These are phyloP conservation scores for Chaetoceros tenuissimus DNA, from an alignment of 108 stramenopile genomes.

Conservation along the genomic window DNA sequence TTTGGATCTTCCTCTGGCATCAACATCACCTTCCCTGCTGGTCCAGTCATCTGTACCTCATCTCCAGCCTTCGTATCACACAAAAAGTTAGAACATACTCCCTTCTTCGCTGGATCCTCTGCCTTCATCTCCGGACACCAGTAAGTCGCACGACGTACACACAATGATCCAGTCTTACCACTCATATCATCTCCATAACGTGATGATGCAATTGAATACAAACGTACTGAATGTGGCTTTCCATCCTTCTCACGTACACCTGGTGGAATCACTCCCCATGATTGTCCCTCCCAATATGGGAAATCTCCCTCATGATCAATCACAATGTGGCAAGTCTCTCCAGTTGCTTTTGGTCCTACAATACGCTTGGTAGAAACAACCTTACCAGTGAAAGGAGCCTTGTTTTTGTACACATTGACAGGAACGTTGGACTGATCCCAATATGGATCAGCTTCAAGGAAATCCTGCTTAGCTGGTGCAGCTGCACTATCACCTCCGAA, in stretches of 20 bases:
- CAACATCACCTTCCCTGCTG: conserved; percentile 97
- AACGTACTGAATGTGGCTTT: conserved; percentile 93
- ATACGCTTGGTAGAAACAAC: conserved; percentile 95
- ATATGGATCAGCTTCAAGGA: conserved; percentile 93
- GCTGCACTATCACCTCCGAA: conserved; percentile 3
- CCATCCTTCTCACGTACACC: conserved; percentile 90
- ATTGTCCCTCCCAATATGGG: conserved; percentile 98
- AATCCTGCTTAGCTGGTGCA: conserved; percentile 65
- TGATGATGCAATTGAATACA: conserved; percentile 97
- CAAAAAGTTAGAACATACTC: conserved; percentile 97
- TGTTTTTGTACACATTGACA: conserved; percentile 94
- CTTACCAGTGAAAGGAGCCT: conserved; percentile 93
- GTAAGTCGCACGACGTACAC: conserved; percentile 95
- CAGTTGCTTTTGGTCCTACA: conserved; percentile 94
- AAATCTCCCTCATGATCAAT: conserved; percentile 96
- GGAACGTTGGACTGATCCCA: conserved; percentile 84
- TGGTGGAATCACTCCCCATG: conserved; percentile 94
- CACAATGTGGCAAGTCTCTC: conserved; percentile 97
- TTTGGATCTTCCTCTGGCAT: conserved; percentile 91
- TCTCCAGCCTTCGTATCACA: conserved; percentile 91
- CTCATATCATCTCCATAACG: conserved; percentile 98
- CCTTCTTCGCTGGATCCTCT: conserved; percentile 97
- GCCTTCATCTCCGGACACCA: conserved; percentile 90
- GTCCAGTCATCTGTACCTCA: conserved; percentile 87
- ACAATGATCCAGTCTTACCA: conserved; percentile 91